phyloP scores from a whole-genome alignment of 2,329 filamentous ascomycete genomes.

The Phialophora expanda region DNA sequence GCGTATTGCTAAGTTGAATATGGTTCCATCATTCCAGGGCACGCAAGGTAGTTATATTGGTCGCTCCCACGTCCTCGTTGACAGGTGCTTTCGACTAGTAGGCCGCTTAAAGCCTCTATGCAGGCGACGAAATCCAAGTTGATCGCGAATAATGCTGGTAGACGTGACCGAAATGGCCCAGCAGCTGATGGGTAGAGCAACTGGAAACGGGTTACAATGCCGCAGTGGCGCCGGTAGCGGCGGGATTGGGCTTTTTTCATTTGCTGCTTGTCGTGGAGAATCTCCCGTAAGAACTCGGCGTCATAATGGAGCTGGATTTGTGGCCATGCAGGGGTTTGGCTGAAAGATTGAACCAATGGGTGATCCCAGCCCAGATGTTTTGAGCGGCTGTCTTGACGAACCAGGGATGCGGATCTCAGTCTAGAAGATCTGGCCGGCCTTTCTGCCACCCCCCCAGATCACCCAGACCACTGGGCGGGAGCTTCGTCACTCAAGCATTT shows the following conservation, averaged over 20 bases:
- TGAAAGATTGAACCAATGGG: too few relatives aligned
- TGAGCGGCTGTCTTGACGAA: neutral
- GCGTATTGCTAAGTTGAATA: neutral
- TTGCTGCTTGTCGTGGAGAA: slow-evolving; percentile 1
- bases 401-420: neutral
- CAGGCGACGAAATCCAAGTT: neutral
- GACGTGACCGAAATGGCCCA: neutral
- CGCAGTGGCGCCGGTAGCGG: slow-evolving; percentile 8
- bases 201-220: neutral
- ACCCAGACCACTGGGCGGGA: neutral
- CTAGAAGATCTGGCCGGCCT: neutral
- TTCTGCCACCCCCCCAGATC: neutral
- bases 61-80: neutral
- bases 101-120: neutral
- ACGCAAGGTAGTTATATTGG: slow-evolving; percentile 9
- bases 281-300: neutral
- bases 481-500: neutral
- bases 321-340: neutral
- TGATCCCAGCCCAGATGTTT: neutral
- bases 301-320: neutral
- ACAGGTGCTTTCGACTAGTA: neutral
- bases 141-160: neutral
- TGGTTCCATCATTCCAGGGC: too few relatives aligned
- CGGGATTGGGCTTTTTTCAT: slow-evolving; percentile 7
- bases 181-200: neutral